These are phyloP conservation scores for Holtermanniella nyarrowii DNA, from an alignment of 768 basidiomycete species.

Conservation along the genomic window DNA sequence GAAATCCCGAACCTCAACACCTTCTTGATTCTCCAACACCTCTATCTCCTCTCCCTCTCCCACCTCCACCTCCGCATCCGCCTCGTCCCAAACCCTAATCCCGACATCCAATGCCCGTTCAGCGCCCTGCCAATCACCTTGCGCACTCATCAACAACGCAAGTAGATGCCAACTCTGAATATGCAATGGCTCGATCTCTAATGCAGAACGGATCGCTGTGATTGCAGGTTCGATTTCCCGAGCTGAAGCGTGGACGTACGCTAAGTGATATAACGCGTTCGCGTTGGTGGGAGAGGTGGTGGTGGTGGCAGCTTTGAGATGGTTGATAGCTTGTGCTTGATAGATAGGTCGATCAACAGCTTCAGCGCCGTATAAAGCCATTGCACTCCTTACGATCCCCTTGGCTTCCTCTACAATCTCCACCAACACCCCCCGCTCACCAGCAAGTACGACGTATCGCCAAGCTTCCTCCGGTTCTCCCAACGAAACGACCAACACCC, in stretches of 20 bases:
- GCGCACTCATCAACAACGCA: slow-evolving; percentile 65
- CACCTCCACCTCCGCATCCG: too few species aligned
- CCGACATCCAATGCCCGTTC: slow-evolving; percentile 68
- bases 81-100: slow-evolving; percentile 51
- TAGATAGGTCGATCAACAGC: slow-evolving; percentile 52
- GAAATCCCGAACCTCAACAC: slow-evolving; percentile 5
- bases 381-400: slow-evolving; percentile 61
- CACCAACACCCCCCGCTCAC: slow-evolving; percentile 12
- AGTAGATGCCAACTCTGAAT: slow-evolving; percentile 85
- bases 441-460: slow-evolving; percentile 34
- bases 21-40: slow-evolving; percentile 5
- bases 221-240: slow-evolving; percentile 63
- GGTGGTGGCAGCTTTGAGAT: slow-evolving; percentile 37
- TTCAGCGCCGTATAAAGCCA: slow-evolving; percentile 66
- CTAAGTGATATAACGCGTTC: slow-evolving; percentile 63
- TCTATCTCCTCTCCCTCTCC: slow-evolving; percentile 35
- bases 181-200: slow-evolving; percentile 54
- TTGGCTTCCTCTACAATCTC: slow-evolving; percentile 38
- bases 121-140: slow-evolving; percentile 70
- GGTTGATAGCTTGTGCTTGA: slow-evolving; percentile 52
- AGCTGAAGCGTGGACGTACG: slow-evolving; percentile 59
- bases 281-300: slow-evolving; percentile 32
- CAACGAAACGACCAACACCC: slow-evolving; percentile 60
- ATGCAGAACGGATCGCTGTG: slow-evolving; percentile 56
- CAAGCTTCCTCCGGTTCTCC: slow-evolving; percentile 49